Conservation (phyloP, 2,329 filamentous ascomycete genomes). For the Cadophora malorum region DNA sequence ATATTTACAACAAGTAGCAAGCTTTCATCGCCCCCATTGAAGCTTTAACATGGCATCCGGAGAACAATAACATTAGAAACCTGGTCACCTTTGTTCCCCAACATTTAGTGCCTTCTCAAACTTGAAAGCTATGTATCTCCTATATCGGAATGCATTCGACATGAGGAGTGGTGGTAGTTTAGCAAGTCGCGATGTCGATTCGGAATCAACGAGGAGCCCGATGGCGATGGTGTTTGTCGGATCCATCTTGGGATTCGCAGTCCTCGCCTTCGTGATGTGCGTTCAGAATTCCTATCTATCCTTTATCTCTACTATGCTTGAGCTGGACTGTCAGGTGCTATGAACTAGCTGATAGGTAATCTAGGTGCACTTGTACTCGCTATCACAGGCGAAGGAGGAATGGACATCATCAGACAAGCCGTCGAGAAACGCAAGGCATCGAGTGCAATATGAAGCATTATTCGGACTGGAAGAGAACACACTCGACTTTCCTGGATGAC, state of each 20-base stretch:
- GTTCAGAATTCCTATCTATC: not conserved
- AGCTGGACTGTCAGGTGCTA: not conserved
- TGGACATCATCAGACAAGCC: not conserved
- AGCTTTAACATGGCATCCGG: not conserved
- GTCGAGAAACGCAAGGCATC: not conserved
- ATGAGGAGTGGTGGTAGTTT: not conserved
- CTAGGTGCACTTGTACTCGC: not conserved
- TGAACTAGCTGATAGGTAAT: not conserved
- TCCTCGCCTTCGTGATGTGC: not conserved
- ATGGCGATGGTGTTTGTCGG: not conserved
- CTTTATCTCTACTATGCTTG: too few species aligned
- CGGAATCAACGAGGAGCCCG: not conserved
- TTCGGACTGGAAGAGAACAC: not conserved
- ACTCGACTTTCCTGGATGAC: not conserved
- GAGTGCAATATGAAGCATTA: not conserved
- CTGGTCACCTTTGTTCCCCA: not conserved
- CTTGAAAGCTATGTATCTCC: not conserved
- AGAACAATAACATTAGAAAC: not conserved
- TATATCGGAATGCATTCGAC: not conserved
- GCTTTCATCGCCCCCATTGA: not conserved
- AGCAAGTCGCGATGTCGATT: not conserved
- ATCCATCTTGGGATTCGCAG: not conserved
- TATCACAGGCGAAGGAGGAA: not conserved
- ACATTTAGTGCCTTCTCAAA: not conserved
- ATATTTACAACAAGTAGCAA: not conserved